phyloP scores from a whole-genome alignment of 2,329 filamentous ascomycete species.

The Teratosphaeria zuluensis region DNA sequence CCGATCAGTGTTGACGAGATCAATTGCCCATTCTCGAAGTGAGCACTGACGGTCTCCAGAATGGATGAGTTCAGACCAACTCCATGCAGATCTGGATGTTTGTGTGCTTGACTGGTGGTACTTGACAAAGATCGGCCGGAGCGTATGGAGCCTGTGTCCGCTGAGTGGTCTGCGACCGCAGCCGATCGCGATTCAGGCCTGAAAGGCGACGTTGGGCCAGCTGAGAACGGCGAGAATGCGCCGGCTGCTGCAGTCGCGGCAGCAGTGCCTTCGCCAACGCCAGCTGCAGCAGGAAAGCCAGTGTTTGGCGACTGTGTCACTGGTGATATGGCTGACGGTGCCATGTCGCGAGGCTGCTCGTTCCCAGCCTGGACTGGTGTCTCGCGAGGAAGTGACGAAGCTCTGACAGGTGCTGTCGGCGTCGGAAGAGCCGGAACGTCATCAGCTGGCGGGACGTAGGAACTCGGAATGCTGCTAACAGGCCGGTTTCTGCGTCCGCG shows the following conservation, averaged over 20 bases:
- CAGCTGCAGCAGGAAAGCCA: not conserved
- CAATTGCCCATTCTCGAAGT: conserved; percentile 64
- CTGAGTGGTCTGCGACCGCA: conserved; percentile 48
- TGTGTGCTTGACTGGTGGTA: conserved; percentile 37
- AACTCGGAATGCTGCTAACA: conserved; percentile 63
- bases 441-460: not conserved
- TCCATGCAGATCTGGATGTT: conserved; percentile 71
- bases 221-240: conserved; percentile 21
- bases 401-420: not conserved
- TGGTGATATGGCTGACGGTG: not conserved
- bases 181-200: conserved; percentile 16
- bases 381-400: not conserved
- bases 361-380: not conserved
- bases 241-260: conserved; percentile 11
- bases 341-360: not conserved
- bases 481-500: conserved; percentile 83
- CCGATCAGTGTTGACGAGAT: conserved; percentile 68
- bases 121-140: conserved; percentile 72
- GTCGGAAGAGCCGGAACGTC: not conserved
- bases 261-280: conserved; percentile 8
- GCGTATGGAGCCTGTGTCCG: conserved; percentile 81
- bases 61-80: conserved; percentile 80
- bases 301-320: not conserved
- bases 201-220: conserved; percentile 23
- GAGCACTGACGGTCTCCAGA: conserved; percentile 81